Evolutionary conservation across 139 green algal species (phyloP), one percentile per base, ranked within the genome.

Genomic region (Diplosphaera chodatii): DNA sequence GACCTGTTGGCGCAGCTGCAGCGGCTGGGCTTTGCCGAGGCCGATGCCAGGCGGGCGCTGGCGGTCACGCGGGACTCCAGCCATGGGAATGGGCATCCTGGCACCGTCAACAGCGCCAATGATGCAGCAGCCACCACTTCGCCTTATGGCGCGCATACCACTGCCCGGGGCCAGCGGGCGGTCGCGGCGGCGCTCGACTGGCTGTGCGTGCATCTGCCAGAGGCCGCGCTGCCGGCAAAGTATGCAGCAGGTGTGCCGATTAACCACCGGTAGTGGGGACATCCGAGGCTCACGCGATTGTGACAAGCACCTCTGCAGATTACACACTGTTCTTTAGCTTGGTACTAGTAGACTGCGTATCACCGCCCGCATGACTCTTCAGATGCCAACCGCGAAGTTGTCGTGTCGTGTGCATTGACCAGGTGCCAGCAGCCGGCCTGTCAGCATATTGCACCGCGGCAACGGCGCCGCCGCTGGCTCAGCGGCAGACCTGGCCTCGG

Each of bases 141-240:
- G n/a, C n/a, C n/a, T n/a, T n/a, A n/a, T n/a, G 63, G 33, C 27
- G 63, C 32, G 20, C 33, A 23, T n/a, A 63, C 25, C 23, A 59
- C 29, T 29, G 22, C 20, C 68, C 31, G 10, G 13, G 48, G 33
- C 28, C 23, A 22, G 5, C 37, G 63, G 2, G 41, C 31, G 1
- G 28, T 88, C 34, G 70, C 81, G 32, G 67, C 68, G 4, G 75
- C 81, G 30, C 74, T 94, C 40, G 90, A 94, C 71, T 96, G 89
- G 89, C 84, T 94, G 56, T 89, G 86, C 55, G 32, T 96, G 16
- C 56, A 83, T 40, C 41, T 92, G 23, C 80, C 85, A 16, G 73
- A 84, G 23, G 82, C 89, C 4, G 64, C 84, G 32, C 74, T 96
- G 72, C 90, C 90, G 0, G 40, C 66, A 5, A 77, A 76, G 16